phyloP scores from a whole-genome alignment of 768 basidiomycete species.

The Kockovaella imperatae region DNA sequence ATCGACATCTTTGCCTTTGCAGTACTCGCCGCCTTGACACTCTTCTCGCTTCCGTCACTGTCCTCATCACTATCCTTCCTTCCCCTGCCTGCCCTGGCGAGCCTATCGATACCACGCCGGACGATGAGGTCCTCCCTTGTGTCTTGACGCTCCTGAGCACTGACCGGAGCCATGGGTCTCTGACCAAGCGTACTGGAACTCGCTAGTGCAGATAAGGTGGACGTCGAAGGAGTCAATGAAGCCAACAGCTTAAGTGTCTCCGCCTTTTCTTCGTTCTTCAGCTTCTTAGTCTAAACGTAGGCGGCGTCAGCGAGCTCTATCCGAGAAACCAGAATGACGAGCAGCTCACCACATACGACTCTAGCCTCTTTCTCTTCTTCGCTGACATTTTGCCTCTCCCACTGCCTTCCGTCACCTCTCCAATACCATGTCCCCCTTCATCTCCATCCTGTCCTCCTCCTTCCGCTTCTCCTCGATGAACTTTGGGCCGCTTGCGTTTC shows the following conservation, averaged over 20 bases:
- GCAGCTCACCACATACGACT: constrained; percentile 75
- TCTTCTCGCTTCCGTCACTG: not conserved
- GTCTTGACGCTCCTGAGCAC: constrained; percentile 33
- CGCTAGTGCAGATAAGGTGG: constrained; percentile 24
- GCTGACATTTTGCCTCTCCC: constrained; percentile 8
- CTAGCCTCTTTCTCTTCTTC: constrained; percentile 76
- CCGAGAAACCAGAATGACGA: not conserved
- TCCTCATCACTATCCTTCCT: not conserved
- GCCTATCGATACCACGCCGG: constrained; percentile 35
- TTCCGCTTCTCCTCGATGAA: not conserved
- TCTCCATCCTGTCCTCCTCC: constrained; percentile 33
- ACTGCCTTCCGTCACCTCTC: constrained; percentile 5
- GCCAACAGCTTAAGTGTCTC: constrained; percentile 37
- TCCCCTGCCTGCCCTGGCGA: constrained; percentile 36
- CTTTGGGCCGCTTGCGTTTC: constrained; percentile 48
- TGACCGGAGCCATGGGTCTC: constrained; percentile 32
- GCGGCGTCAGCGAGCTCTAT: not conserved
- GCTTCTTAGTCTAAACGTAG: constrained; percentile 36
- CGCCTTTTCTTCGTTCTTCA: constrained; percentile 35
- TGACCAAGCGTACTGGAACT: constrained; percentile 40
- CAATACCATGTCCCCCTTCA: constrained; percentile 20
- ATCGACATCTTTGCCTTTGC: not conserved
- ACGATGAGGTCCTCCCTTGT: constrained; percentile 37
- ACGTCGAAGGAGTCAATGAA: constrained; percentile 23
- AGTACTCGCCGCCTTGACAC: not conserved